phyloP scores from a whole-genome alignment of 345 rosid genomes.

The Salix caprea region DNA sequence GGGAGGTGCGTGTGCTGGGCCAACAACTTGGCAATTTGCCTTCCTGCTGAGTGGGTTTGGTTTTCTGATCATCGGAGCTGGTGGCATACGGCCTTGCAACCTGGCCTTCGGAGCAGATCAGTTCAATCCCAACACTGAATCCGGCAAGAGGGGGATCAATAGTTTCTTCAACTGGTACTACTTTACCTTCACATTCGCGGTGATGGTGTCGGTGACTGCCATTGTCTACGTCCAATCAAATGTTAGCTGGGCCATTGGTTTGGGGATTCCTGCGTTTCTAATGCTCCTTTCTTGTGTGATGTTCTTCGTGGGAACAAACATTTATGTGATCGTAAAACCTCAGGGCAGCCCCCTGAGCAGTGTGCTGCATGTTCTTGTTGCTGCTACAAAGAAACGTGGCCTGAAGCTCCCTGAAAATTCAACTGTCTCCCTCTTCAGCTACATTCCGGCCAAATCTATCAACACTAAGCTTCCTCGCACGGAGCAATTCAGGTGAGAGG shows the following conservation, averaged over 20 bases:
- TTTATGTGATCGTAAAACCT: conserved; percentile 39
- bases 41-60: conserved; percentile 24
- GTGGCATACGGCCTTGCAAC: conserved; percentile 44
- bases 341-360: conserved; percentile 38
- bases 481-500: conserved; percentile 26
- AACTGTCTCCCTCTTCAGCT: conserved; percentile 16
- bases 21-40: conserved; percentile 21
- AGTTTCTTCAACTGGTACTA: conserved; percentile 46
- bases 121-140: conserved; percentile 29
- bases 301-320: conserved; percentile 32
- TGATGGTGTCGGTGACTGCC: conserved; percentile 22
- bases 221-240: conserved; percentile 34
- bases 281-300: conserved; percentile 34
- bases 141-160: conserved; percentile 30
- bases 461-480: conserved; percentile 30
- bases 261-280: conserved; percentile 33
- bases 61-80: conserved; percentile 37
- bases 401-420: conserved; percentile 14
- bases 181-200: conserved; percentile 35
- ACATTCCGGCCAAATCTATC: conserved; percentile 15
- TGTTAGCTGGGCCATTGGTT: conserved; percentile 34
- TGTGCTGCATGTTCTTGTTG: conserved; percentile 31
- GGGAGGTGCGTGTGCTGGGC: conserved; percentile 13
- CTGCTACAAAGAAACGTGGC: conserved; percentile 20
- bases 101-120: conserved; percentile 46